phyloP scores from a whole-genome alignment of 768 basidiomycete genomes.

The Sporobolomyces pararoseus region DNA sequence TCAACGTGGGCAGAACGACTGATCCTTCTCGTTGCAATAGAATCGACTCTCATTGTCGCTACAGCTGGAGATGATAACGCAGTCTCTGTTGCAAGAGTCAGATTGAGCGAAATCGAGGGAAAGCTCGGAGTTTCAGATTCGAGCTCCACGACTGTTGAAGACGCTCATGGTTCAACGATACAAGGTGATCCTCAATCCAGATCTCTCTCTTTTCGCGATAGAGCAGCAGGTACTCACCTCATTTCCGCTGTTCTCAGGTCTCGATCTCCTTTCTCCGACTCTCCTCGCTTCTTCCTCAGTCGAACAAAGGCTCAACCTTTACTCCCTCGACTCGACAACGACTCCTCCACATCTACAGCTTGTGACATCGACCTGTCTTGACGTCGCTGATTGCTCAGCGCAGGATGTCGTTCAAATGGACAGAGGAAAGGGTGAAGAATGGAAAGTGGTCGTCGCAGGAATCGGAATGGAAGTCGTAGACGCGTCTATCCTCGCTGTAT shows the following conservation, averaged over 20 bases:
- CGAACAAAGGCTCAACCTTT: constrained; percentile 25
- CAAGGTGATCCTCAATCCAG: background rate
- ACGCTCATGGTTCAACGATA: constrained; percentile 14
- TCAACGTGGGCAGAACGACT: background rate
- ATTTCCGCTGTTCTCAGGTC: background rate
- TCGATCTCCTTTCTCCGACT: constrained; percentile 10
- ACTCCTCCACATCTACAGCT: background rate
- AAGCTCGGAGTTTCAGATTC: background rate
- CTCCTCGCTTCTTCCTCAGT: constrained; percentile 21
- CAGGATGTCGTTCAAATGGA: background rate
- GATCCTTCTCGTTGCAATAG: background rate
- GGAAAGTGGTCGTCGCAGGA: background rate
- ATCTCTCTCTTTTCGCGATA: background rate
- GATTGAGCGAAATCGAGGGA: background rate
- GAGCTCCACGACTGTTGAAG: background rate
- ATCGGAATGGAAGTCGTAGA: constrained; percentile 8
- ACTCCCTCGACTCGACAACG: background rate
- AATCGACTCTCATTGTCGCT: background rate
- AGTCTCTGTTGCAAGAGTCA: background rate
- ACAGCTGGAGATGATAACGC: constrained; percentile 25
- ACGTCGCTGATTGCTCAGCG: constrained; percentile 22
- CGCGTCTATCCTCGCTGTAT: background rate
- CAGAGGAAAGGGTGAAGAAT: background rate
- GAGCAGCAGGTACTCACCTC: background rate
- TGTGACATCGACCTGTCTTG: background rate